phyloP scores from a whole-genome alignment of 345 rosid genomes.

The Cardamine resedifolia region DNA sequence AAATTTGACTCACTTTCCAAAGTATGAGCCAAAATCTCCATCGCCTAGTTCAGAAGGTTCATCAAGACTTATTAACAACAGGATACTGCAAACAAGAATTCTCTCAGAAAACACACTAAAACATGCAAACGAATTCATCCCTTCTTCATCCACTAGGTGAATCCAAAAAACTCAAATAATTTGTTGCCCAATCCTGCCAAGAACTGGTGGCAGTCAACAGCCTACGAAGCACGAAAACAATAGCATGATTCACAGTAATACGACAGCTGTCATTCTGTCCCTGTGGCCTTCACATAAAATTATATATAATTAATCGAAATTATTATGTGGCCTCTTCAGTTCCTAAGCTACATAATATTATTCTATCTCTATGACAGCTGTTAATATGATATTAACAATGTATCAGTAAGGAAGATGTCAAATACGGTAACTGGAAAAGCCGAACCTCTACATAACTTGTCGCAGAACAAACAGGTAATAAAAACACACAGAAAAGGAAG shows the following conservation, averaged over 20 bases:
- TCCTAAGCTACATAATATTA: neutral
- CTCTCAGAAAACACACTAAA: neutral
- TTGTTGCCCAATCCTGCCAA: constrained; percentile 9
- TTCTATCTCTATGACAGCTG: neutral
- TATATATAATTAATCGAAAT: neutral
- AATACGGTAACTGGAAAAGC: neutral
- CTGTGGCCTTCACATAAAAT: neutral
- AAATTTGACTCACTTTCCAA: constrained; percentile 84
- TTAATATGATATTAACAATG: neutral
- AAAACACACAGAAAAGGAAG: neutral
- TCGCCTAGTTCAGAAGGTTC: constrained; percentile 47
- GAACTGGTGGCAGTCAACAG: constrained; percentile 5
- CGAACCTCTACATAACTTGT: neutral
- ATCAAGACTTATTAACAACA: constrained; percentile 17
- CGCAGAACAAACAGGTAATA: constrained; percentile 5
- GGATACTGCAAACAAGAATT: constrained; percentile 5
- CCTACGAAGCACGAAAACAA: constrained; percentile 10
- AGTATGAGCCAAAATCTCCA: constrained; percentile 64
- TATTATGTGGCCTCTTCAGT: neutral
- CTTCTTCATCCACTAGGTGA: constrained; percentile 17
- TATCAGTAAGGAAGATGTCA: neutral
- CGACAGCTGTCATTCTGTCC: neutral
- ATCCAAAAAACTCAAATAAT: neutral
- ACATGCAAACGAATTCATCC: neutral
- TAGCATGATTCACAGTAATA: neutral